Evolutionary conservation across 495 filamentous ascomycete genomes (phyloP).

Genomic region (Tuber umbilicatum): DNA sequence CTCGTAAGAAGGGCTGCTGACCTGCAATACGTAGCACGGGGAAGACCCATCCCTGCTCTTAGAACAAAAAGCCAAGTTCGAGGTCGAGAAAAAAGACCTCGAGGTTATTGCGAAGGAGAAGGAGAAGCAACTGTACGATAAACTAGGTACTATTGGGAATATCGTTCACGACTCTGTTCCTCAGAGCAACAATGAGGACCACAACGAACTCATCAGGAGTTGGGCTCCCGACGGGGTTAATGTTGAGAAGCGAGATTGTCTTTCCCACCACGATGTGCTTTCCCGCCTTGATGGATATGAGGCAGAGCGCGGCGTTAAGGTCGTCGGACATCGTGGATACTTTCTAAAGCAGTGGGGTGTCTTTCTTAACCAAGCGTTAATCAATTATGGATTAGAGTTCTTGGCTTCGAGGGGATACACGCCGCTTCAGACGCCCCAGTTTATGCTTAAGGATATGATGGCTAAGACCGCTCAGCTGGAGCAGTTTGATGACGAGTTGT

Average conservation of each 20-base stretch:
- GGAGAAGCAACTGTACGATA: constrained; percentile 61
- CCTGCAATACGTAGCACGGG: constrained; percentile 58
- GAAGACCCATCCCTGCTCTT: constrained; percentile 73
- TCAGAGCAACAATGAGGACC: constrained; percentile 83
- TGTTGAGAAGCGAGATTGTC: constrained; percentile 62
- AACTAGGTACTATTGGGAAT: constrained; percentile 83
- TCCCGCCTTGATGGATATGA: constrained; percentile 84
- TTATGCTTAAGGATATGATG: constrained; percentile 95
- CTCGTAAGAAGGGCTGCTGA: not conserved
- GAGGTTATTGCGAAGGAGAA: constrained; percentile 68
- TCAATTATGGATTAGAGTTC: constrained; percentile 92
- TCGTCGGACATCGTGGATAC: constrained; percentile 93
- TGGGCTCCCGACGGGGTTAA: constrained; percentile 71
- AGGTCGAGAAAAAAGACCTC: constrained; percentile 71
- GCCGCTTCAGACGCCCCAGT: constrained; percentile 86
- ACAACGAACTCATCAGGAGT: constrained; percentile 66
- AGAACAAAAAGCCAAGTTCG: constrained; percentile 64
- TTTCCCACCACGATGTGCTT: constrained; percentile 94
- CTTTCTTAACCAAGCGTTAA: constrained; percentile 84
- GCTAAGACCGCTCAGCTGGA: constrained; percentile 98
- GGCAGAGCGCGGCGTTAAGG: constrained; percentile 84
- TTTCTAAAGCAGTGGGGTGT: constrained; percentile 83
- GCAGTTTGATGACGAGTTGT: constrained; percentile 94
- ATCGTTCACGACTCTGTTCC: constrained; percentile 89
- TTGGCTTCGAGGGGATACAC: constrained; percentile 69